Base-by-base conservation (phyloP, 176 grass and related monocot genomes). In the Alloteropsis semialata region DNA sequence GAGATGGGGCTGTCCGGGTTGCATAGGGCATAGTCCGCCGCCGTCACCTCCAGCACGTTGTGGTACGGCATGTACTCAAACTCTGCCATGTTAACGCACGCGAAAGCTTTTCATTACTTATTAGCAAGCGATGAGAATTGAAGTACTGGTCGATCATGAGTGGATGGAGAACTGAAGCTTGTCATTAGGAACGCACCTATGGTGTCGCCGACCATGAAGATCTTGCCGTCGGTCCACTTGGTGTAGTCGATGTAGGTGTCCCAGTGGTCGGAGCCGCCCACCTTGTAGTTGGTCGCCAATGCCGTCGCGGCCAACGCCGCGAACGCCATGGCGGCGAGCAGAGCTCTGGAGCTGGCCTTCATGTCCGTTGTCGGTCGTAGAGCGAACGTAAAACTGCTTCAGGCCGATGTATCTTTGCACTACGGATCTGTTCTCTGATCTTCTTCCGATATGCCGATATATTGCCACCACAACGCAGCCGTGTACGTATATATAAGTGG, bases 11-110 rank as follows among this genome's bases (percentile, higher is more conserved):
- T 88, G 34, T 1, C 37, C 14, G 60, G 34, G 65, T 53, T 37
- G 91, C 94, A 97, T 67, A 56, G 50, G 32, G 48, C 85, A 55
- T 93, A 94, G 77, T 78, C 75, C 5, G 48, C 66, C 73, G 74
- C n/a, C 4, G 22, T 54, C 60, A 97, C 91, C 84, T 97, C 94
- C 33, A 90, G 72, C 51, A 94, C 89, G 81, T 97, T 90, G 83
- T 97, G 91, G 81, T 61, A 86, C 24, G 61, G 22, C 21, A 42
- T 12, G 76, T 97, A 97, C 67, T 28, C 62, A 87, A 97, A 97
- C 56, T 50, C 91, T 97, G 77, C 38, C 54, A 36, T 8, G 22
- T 75, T 21, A 15, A 64, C 25, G 22, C 5, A 30, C 21, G 51
- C 8, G 50, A 17, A 7, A 0, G 51, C 53, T 22, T 24, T 56